phyloP scores from a whole-genome alignment of 345 rosid genomes.

The Leavenworthia alabamica region DNA sequence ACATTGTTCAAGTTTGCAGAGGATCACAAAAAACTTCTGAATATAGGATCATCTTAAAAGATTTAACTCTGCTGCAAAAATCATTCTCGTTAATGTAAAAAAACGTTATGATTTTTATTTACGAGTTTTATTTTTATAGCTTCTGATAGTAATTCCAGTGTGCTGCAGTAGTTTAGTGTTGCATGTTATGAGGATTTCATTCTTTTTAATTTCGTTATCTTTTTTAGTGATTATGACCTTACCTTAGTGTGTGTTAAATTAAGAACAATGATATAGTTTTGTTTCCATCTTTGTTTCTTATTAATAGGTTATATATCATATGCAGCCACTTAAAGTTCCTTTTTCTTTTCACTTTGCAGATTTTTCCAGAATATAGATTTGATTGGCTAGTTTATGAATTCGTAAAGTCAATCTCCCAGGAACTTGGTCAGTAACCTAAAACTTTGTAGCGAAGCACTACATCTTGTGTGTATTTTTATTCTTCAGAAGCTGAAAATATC shows the following conservation, averaged over 20 bases:
- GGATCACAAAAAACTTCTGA: too few relatives aligned
- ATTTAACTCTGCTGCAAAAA: too few relatives aligned
- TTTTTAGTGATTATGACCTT: background rate
- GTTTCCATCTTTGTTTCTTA: background rate
- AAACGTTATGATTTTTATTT: too few relatives aligned
- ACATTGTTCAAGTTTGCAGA: too few relatives aligned
- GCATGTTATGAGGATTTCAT: background rate
- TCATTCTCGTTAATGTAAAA: too few relatives aligned
- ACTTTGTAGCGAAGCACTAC: background rate
- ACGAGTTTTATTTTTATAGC: background rate
- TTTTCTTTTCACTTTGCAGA: conserved; percentile 37
- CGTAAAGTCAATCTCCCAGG: conserved; percentile 49
- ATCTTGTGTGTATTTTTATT: background rate
- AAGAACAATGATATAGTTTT: background rate
- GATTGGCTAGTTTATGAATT: conserved; percentile 76
- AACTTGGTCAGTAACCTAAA: conserved; percentile 62
- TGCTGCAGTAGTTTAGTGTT: background rate
- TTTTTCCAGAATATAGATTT: conserved; percentile 80
- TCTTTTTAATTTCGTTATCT: background rate
- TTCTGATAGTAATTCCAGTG: background rate
- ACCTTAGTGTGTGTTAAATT: background rate
- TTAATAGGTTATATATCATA: background rate
- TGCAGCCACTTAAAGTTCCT: background rate
- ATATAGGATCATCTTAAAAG: too few relatives aligned
- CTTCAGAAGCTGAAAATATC: background rate